phyloP scores from a whole-genome alignment of 129 eudicot species.

The Smallanthus sonchifolius region DNA sequence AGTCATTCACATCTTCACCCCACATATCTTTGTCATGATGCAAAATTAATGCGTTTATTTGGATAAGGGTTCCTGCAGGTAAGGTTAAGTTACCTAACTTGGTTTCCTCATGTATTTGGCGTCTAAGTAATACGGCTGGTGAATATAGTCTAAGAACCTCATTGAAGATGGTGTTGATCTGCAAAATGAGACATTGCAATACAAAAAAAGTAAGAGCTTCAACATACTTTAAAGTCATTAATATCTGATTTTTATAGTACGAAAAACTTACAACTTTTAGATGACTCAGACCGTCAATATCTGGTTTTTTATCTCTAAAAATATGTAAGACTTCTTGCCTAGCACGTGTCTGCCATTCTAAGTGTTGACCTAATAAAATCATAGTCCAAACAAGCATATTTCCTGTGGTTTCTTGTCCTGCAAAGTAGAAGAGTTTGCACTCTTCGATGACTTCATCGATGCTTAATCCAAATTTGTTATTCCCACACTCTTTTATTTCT shows the following conservation, averaged over 20 bases:
- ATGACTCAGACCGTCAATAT: slow-evolving; percentile 19
- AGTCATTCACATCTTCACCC: slow-evolving; percentile 59
- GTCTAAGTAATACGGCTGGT: slow-evolving; percentile 32
- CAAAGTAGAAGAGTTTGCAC: slow-evolving; percentile 28
- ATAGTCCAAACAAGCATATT: slow-evolving; percentile 28
- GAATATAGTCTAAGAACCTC: slow-evolving; percentile 61
- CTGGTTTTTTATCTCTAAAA: slow-evolving; percentile 11
- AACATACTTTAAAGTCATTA: background rate
- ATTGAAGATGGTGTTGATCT: slow-evolving; percentile 18
- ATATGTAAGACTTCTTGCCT: slow-evolving; percentile 27
- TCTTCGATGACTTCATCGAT: slow-evolving; percentile 28
- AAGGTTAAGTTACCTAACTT: slow-evolving; percentile 37
- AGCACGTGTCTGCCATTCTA: slow-evolving; percentile 25
- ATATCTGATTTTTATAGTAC: background rate
- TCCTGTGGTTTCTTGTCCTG: slow-evolving; percentile 24
- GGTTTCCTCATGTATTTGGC: slow-evolving; percentile 30
- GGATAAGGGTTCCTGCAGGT: slow-evolving; percentile 38
- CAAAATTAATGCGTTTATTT: slow-evolving; percentile 35
- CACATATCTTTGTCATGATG: slow-evolving; percentile 49
- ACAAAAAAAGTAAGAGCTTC: background rate
- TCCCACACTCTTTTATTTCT: slow-evolving; percentile 16
- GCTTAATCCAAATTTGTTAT: slow-evolving; percentile 15
- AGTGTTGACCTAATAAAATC: slow-evolving; percentile 23
- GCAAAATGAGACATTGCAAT: background rate
- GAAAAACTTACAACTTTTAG: slow-evolving; percentile 21